These are phyloP conservation scores for Diaporthe destruens DNA, from an alignment of 2,329 filamentous ascomycete genomes.

Conservation along the genomic window DNA sequence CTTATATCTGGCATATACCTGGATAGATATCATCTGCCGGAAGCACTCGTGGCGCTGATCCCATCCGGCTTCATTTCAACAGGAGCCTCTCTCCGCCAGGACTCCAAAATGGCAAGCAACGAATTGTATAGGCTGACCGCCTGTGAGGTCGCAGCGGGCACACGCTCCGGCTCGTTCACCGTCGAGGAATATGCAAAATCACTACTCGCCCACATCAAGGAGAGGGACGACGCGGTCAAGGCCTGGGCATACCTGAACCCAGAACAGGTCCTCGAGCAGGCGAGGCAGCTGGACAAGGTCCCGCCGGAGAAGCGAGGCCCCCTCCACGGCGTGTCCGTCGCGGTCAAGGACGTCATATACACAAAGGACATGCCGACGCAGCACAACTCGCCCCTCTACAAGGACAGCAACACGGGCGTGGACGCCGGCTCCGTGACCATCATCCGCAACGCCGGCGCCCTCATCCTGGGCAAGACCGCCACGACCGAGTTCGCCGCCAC, in stretches of 20 bases:
- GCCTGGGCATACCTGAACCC: constrained; percentile 64
- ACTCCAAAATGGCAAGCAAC: background rate
- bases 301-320: constrained; percentile 63
- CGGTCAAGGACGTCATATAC: constrained; percentile 71
- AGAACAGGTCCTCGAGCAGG: constrained; percentile 61
- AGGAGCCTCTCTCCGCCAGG: background rate
- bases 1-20: too few relatives aligned
- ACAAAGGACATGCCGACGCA: constrained; percentile 72
- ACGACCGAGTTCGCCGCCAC: constrained; percentile 76
- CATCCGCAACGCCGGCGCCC: constrained; percentile 66
- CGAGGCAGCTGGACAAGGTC: constrained; percentile 62
- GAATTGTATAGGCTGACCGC: constrained; percentile 53
- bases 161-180: constrained; percentile 57
- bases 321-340: constrained; percentile 69
- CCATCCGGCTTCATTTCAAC: background rate
- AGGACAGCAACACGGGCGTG: constrained; percentile 56
- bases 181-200: constrained; percentile 63
- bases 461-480: constrained; percentile 70
- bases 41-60: background rate
- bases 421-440: constrained; percentile 66
- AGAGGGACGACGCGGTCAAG: constrained; percentile 59
- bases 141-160: constrained; percentile 53
- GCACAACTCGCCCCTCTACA: constrained; percentile 68
- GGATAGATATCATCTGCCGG: background rate
- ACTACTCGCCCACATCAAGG: constrained; percentile 59